A percentile compares a stretch with the other conserved stretches of the same genome.
phyloP scores from a whole-genome alignment of 768 basidiomycete species.

The Lactarius tabidus region DNA sequence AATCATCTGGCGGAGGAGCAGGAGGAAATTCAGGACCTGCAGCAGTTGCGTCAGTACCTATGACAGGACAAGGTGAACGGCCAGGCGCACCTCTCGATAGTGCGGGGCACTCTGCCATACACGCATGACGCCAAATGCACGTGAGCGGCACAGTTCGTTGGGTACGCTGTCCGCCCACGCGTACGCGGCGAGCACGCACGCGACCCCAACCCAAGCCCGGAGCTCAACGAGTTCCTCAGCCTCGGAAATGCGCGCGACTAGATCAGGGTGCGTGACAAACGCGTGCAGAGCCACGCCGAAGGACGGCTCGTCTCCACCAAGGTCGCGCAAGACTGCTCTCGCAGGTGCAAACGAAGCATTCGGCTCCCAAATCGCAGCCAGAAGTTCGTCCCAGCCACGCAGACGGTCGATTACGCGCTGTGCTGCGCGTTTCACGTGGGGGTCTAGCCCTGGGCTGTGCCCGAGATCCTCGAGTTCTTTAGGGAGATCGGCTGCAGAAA shows the following conservation, averaged over 20 bases:
- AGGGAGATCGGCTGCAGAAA: conserved; percentile 44
- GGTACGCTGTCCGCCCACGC: conserved; percentile 80
- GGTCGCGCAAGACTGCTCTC: conserved; percentile 53
- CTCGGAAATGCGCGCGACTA: conserved; percentile 37
- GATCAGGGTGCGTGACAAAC: conserved; percentile 55
- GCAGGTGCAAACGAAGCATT: conserved; percentile 48
- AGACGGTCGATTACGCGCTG: conserved; percentile 48
- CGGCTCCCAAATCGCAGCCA: conserved; percentile 54
- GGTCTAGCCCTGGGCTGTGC: conserved; percentile 37
- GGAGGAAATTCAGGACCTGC: conserved; percentile 72
- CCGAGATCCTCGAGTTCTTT: conserved; percentile 39
- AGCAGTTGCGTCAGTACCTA: not conserved
- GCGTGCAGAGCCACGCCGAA: conserved; percentile 71
- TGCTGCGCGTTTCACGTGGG: conserved; percentile 43
- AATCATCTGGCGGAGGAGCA: conserved; percentile 67
- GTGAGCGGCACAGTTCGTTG: conserved; percentile 58
- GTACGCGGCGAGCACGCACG: conserved; percentile 63
- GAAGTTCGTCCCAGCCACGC: conserved; percentile 55
- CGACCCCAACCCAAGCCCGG: conserved; percentile 63
- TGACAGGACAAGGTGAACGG: not conserved
- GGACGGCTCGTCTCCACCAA: conserved; percentile 60
- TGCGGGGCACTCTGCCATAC: conserved; percentile 66
- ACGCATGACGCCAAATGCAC: conserved; percentile 55
- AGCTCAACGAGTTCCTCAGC: conserved; percentile 51
- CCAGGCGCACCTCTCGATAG: conserved; percentile 58